A percentile compares a stretch with the other conserved stretches of the same genome.
Conservation (phyloP, 352 stramenopile species). For the Thraustochytrium striatum region DNA sequence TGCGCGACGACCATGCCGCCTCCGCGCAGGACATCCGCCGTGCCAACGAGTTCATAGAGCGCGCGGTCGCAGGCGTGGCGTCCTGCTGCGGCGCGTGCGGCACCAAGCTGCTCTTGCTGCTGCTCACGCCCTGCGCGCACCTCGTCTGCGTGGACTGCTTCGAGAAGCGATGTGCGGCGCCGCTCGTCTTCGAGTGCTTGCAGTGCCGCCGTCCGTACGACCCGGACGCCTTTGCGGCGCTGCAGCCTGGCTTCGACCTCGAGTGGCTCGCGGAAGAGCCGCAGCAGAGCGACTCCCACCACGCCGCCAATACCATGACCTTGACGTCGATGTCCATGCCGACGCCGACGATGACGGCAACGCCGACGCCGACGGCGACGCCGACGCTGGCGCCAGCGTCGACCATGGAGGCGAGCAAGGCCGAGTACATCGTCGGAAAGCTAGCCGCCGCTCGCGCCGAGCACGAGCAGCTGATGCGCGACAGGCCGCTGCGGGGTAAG, state of each 20-base stretch:
- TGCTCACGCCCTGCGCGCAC: slow-evolving; percentile 54
- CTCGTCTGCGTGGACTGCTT: slow-evolving; percentile 53
- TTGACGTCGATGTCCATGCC: background rate
- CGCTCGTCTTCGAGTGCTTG: background rate
- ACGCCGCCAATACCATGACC: no score
- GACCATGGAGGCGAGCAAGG: no score
- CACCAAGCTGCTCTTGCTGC: slow-evolving; percentile 32
- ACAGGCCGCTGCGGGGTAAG: no score
- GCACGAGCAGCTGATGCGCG: no score
- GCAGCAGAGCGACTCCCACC: background rate
- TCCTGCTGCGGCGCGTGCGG: slow-evolving; percentile 20
- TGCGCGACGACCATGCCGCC: slow-evolving; percentile 53
- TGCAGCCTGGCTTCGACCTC: slow-evolving; percentile 77
- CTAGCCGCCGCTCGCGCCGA: slow-evolving; percentile 34
- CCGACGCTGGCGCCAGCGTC: background rate
- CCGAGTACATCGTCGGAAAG: slow-evolving; percentile 43
- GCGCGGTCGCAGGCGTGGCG: background rate
- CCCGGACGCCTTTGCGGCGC: slow-evolving; percentile 47
- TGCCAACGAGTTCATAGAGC: slow-evolving; percentile 26
- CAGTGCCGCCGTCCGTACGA: background rate
- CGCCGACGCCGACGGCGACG: no score
- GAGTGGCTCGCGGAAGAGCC: slow-evolving; percentile 50
- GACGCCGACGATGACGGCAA: no score
- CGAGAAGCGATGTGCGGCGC: slow-evolving; percentile 1
- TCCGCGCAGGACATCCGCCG: slow-evolving; percentile 10